These are phyloP conservation scores for Metschnikowia reukaufii DNA, from an alignment of 805 yeast genomes.

Conservation along the genomic window DNA sequence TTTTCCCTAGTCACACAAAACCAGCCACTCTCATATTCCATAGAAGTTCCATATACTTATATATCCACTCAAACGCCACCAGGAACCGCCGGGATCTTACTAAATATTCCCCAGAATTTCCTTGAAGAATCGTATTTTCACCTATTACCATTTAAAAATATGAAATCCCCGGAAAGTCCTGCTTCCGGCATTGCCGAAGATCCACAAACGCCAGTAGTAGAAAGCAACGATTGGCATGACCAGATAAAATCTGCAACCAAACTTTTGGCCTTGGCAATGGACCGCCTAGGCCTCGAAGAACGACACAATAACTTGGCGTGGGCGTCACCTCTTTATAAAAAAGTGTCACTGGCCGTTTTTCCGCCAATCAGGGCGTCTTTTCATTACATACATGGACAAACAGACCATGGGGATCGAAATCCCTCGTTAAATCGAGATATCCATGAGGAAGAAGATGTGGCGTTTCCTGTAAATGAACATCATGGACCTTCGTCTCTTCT, in stretches of 20 bases:
- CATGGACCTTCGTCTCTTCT: constrained; percentile 28
- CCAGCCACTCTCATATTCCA: too few species aligned
- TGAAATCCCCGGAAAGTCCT: too few species aligned
- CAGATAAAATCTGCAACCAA: constrained; percentile 8
- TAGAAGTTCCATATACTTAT: too few species aligned
- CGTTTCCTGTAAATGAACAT: constrained; percentile 24
- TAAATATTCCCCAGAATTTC: too few species aligned
- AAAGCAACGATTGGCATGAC: constrained; percentile 8
- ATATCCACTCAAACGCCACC: too few species aligned
- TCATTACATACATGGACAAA: constrained; percentile 9
- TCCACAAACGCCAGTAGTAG: background rate
- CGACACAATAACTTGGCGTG: constrained; percentile 14
- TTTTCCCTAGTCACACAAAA: too few species aligned
- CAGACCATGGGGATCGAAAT: background rate
- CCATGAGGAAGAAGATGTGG: constrained; percentile 31
- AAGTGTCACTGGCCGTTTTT: constrained; percentile 17
- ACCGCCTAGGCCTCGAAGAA: constrained; percentile 19
- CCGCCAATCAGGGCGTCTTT: constrained; percentile 19
- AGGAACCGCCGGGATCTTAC: too few species aligned
- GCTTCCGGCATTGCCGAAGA: background rate
- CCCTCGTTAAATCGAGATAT: background rate
- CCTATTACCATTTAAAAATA: too few species aligned
- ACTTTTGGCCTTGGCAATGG: constrained; percentile 11
- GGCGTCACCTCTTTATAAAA: constrained; percentile 16
- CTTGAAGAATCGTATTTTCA: too few species aligned